Base-by-base conservation (phyloP, 208 protist species). In the Strigomonas culicis region DNA sequence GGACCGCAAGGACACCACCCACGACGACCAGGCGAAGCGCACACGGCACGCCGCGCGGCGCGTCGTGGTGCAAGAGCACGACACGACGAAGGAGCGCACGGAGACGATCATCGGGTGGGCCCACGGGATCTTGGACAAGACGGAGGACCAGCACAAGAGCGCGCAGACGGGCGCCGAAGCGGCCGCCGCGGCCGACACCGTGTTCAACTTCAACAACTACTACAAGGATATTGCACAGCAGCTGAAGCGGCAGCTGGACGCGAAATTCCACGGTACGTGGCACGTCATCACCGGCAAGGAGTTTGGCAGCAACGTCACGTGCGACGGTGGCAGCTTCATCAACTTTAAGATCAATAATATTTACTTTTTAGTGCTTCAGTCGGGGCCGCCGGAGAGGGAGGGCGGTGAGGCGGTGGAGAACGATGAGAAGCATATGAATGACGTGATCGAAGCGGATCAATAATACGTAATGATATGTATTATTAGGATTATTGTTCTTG, bases 301-400 rank as follows among this genome's bases (percentile, higher is more conserved):
- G 68, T 96, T 96, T 61, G 90, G 85, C 52, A 80, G 74, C 30
- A 96, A 96, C 75, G 81, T 93, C 11, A 94, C 90, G 21, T 85
- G 90, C 50, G 90, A 96, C 51, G 83, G 75, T 31, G 81, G 82
- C 31, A 93, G 84, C 1, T 65, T 96, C 2, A 68, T 93, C 31
- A 96, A 96, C 74, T 72, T 96, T n/a, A 78, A 86, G 59, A 81
- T 96, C 50, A 75, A 96, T 47, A 80, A 72, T 0, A 72, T 88
- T 25, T 77, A 84, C 69, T 81, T 85, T 57, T 58, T 96, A 64
- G 75, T 81, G 22, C 74, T 96, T 59, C 80, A 81, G 21, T 93
- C 85, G 25, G 90, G 90, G 4, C 90, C 90, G 31, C 87, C 90
- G 55, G 80, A 92, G 28, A 82, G 86, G 28, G 36, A 66, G 6